A percentile compares a stretch with the other conserved stretches of the same genome.
These are phyloP conservation scores for Artomyces pyxidatus DNA, from an alignment of 768 basidiomycete genomes.

Conservation along the genomic window DNA sequence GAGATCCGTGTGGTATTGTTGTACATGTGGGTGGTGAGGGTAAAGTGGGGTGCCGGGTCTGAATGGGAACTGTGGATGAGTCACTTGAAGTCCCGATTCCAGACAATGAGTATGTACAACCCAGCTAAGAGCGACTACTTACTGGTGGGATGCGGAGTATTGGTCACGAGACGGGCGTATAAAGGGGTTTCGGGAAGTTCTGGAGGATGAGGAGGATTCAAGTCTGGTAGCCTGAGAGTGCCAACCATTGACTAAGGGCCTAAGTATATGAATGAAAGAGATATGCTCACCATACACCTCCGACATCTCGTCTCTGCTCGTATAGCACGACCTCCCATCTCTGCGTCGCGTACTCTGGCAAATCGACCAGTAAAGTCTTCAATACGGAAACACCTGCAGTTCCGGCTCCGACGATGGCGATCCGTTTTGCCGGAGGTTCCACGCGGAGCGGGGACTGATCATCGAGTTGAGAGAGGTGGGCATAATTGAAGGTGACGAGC, in stretches of 20 bases:
- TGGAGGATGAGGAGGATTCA: constrained; percentile 29
- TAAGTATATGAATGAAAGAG: no score
- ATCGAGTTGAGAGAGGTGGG: no score
- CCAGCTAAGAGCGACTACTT: not conserved
- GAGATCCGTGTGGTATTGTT: constrained; percentile 39
- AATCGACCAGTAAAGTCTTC: constrained; percentile 37
- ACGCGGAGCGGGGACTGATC: not conserved
- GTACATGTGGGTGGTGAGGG: constrained; percentile 37
- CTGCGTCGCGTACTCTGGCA: constrained; percentile 31
- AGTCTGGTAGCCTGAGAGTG: constrained; percentile 31
- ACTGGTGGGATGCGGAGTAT: constrained; percentile 45
- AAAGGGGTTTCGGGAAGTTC: constrained; percentile 44
- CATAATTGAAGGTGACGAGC: no score
- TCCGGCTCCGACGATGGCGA: constrained; percentile 51
- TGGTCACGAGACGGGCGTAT: constrained; percentile 46
- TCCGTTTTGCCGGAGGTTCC: constrained; percentile 29
- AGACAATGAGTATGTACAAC: no score
- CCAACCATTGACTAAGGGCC: no score
- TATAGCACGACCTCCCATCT: constrained; percentile 43
- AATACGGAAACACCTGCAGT: constrained; percentile 48
- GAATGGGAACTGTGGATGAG: constrained; percentile 46
- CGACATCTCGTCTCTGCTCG: constrained; percentile 44
- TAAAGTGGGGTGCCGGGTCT: constrained; percentile 42
- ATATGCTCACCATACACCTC: constrained; percentile 46
- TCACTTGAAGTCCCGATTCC: constrained; percentile 24